Conservation (phyloP, 1,284 basidiomycete species). For the Fistulinella cinereoalba region DNA sequence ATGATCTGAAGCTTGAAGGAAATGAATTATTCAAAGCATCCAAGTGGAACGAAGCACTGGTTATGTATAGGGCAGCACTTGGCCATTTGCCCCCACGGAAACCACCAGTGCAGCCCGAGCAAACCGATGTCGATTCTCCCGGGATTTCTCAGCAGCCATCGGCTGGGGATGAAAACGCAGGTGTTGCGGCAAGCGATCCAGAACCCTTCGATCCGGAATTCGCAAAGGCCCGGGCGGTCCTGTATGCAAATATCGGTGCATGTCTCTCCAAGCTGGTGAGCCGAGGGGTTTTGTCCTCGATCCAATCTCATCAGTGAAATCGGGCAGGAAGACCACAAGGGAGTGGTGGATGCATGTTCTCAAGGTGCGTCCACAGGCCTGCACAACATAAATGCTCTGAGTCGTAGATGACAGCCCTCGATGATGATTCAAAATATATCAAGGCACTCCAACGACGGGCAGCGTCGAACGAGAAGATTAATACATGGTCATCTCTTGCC, state of each 20-base stretch:
- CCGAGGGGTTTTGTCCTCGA: slow-evolving; percentile 1
- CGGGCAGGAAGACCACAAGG: slow-evolving; percentile 66
- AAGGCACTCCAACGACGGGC: slow-evolving; percentile 91
- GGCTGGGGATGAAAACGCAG: slow-evolving; percentile 9
- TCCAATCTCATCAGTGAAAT: slow-evolving; percentile 6
- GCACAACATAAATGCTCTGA: slow-evolving; percentile 2
- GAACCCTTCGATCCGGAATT: slow-evolving; percentile 41
- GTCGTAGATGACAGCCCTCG: slow-evolving; percentile 57
- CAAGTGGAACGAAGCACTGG: slow-evolving; percentile 65
- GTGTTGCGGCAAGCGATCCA: slow-evolving; percentile 3
- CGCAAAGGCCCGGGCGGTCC: slow-evolving; percentile 58
- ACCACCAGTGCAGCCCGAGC: slow-evolving; percentile 13
- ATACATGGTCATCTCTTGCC: slow-evolving; percentile 79
- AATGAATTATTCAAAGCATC: slow-evolving; percentile 50
- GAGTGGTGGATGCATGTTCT: slow-evolving; percentile 74
- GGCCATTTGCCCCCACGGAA: slow-evolving; percentile 52
- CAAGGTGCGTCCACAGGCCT: slow-evolving; percentile 47
- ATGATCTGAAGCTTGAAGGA: slow-evolving; percentile 59
- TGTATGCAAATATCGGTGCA: slow-evolving; percentile 81
- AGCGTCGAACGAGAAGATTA: slow-evolving; percentile 75
- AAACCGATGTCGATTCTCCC: slow-evolving; percentile 10
- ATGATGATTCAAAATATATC: slow-evolving; percentile 79
- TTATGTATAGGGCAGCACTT: slow-evolving; percentile 58
- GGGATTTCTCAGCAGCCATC: slow-evolving; percentile 12
- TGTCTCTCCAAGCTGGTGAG: slow-evolving; percentile 74